Evolutionary conservation across 1,139 yeast species (phyloP), one percentile per base, ranked within the genome.

Genomic region (Scheffersomyces quercinus): DNA sequence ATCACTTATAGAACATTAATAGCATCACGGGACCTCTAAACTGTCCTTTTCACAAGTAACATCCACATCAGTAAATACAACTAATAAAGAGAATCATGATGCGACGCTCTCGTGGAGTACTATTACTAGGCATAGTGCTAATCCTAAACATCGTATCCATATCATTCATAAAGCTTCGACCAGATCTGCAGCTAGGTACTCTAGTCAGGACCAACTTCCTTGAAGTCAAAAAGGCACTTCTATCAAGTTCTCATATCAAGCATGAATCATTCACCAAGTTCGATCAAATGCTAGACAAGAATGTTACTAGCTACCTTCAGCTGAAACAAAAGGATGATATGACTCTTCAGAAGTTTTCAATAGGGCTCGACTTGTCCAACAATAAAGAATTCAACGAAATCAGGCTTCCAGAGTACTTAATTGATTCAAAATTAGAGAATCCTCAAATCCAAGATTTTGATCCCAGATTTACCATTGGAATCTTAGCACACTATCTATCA

Each of bases 391-490:
- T 48, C 37, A 45, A 47, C 35, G 31, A 29, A 11, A 32, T 47
- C 16, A 24, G 15, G n/a, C 35, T 48, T 13, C 52, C 49, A 2
- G 32, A 40, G 5, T 35, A 48, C 31, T 31, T 55, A 29, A 37
- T 33, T 6, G 54, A 52, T n/a, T 38, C 40, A 2, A 49, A 44
- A 31, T 43, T 33, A 3, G 42, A 47, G 13, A 47, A 40, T 12
- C 60, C 60, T 29, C 39, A 50, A 12, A 38, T 60, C 41, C 58
- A 54, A 33, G 49, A 50, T 31, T 67, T 55, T 45, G 75, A 70
- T 49, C 73, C 75, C 1, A 43, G 75, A 34, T 54, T 66, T 45
- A 66, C 75, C 5, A 45, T 64, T 34, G 65, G 67, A 1, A 32
- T 61, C 5, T 24, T 68, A 1, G 49, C 68, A 7, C 45, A 59